Evolutionary conservation across 257 asterid species (phyloP).

Genomic region (Craterostigma plantagineum): DNA sequence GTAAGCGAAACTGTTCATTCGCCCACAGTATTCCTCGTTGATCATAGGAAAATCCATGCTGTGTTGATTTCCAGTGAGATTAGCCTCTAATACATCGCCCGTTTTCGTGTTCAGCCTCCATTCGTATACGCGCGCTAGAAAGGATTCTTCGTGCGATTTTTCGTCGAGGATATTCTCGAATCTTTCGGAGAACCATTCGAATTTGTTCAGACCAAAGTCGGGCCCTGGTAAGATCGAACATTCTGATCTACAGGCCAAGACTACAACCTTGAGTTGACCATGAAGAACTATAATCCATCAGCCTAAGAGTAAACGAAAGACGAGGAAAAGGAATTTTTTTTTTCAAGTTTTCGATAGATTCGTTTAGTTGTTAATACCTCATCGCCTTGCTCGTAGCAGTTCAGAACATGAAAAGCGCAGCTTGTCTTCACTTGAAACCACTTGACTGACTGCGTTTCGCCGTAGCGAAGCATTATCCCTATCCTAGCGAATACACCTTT

Average conservation of each 20-base stretch:
- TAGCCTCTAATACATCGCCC: conserved; percentile 15
- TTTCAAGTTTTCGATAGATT: too few species aligned
- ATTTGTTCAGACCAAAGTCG: conserved; percentile 18
- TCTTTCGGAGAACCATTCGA: conserved; percentile 25
- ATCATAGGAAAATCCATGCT: conserved; percentile 33
- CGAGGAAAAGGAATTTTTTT: too few species aligned
- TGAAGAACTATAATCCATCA: background rate
- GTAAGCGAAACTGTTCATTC: conserved; percentile 19
- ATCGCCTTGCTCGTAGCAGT: conserved; percentile 24
- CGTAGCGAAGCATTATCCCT: conserved; percentile 45
- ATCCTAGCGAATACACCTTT: conserved; percentile 11
- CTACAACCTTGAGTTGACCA: conserved; percentile 16
- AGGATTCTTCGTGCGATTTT: conserved; percentile 11
- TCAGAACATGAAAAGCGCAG: conserved; percentile 23
- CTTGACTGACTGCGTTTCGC: conserved; percentile 21
- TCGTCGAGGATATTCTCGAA: background rate
- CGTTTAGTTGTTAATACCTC: conserved; percentile 3
- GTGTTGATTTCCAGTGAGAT: conserved; percentile 15
- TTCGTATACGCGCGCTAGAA: conserved; percentile 17
- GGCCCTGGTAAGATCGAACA: conserved; percentile 36
- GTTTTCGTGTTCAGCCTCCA: conserved; percentile 33
- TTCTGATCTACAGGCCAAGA: conserved; percentile 21
- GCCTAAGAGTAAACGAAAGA: too few species aligned
- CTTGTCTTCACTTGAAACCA: conserved; percentile 37
- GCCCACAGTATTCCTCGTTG: conserved; percentile 15